A percentile compares a stretch with the other conserved stretches of the same genome.
Evolutionary conservation across 1,139 yeast species (phyloP).

Genomic region (Blastobotrys aristatus): DNA sequence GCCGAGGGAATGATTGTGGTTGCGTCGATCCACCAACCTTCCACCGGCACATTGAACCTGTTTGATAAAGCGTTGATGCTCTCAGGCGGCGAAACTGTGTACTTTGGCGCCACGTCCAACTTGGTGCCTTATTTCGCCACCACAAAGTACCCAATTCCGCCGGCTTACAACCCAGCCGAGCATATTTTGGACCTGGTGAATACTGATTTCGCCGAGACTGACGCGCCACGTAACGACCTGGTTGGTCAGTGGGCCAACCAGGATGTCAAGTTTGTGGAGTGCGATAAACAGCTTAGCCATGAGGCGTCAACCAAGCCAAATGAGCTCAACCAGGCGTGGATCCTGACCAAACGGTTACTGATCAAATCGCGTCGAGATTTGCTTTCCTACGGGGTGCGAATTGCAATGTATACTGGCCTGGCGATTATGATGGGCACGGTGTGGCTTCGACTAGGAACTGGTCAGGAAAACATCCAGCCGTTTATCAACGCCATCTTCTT

Average conservation of each 20-base stretch:
- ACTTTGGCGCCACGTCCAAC: constrained; percentile 39
- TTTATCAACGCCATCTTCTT: constrained; percentile 41
- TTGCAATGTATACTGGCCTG: constrained; percentile 40
- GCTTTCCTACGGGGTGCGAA: constrained; percentile 38
- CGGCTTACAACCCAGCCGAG: constrained; percentile 38
- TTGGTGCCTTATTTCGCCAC: constrained; percentile 38
- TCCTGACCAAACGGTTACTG: constrained; percentile 30
- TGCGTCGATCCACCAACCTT: constrained; percentile 41
- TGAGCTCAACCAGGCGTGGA: constrained; percentile 12
- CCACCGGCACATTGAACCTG: constrained; percentile 33
- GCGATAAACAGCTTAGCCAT: neutral
- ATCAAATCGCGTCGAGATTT: constrained; percentile 37
- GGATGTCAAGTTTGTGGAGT: neutral
- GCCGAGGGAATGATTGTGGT: constrained; percentile 41
- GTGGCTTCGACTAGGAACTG: constrained; percentile 36
- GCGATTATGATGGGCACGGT: constrained; percentile 43
- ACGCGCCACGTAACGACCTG: constrained; percentile 2
- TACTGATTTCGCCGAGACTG: constrained; percentile 28
- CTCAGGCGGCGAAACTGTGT: constrained; percentile 39
- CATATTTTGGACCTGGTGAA: constrained; percentile 37
- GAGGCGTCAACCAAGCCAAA: neutral
- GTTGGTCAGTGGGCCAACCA: neutral
- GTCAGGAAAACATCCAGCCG: constrained; percentile 37
- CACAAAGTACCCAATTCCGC: constrained; percentile 19
- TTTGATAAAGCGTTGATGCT: constrained; percentile 36